These are phyloP conservation scores for Fraxinus nigra DNA, from an alignment of 305 asterid genomes.

Conservation along the genomic window DNA sequence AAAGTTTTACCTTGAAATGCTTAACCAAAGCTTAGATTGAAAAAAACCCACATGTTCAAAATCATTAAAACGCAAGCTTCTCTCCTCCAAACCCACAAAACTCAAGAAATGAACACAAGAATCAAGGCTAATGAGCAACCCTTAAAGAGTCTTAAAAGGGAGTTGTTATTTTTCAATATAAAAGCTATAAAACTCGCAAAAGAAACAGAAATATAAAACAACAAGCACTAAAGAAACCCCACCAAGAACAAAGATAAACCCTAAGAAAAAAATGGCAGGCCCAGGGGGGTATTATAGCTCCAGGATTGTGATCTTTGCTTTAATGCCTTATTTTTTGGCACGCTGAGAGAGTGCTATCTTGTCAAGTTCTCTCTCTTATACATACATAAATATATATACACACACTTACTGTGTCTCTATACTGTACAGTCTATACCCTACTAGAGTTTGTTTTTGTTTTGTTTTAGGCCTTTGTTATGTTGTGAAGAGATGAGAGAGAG, in stretches of 20 bases:
- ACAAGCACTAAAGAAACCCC: slow-evolving; percentile 10
- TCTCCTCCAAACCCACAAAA: background rate
- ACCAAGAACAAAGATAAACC: slow-evolving; percentile 21
- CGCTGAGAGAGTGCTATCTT: slow-evolving; percentile 34
- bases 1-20: slow-evolving; percentile 10
- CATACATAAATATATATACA: slow-evolving; percentile 14
- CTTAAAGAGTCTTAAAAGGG: background rate
- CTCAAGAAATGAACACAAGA: background rate
- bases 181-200: background rate
- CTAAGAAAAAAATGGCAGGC: slow-evolving; percentile 8
- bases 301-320: slow-evolving; percentile 30
- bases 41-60: slow-evolving; percentile 29
- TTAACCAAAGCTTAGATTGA: slow-evolving; percentile 31
- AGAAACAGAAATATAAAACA: background rate
- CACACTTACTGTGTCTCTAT: background rate
- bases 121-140: background rate
- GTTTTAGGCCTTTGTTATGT: background rate
- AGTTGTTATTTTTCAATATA: background rate
- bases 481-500: slow-evolving; percentile 6
- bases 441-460: background rate
- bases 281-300: slow-evolving; percentile 28
- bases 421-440: background rate
- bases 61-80: background rate
- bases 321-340: slow-evolving; percentile 37
- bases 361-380: slow-evolving; percentile 17